Base-by-base conservation (phyloP, 352 stramenopile species). In the Albugo laibachii region DNA sequence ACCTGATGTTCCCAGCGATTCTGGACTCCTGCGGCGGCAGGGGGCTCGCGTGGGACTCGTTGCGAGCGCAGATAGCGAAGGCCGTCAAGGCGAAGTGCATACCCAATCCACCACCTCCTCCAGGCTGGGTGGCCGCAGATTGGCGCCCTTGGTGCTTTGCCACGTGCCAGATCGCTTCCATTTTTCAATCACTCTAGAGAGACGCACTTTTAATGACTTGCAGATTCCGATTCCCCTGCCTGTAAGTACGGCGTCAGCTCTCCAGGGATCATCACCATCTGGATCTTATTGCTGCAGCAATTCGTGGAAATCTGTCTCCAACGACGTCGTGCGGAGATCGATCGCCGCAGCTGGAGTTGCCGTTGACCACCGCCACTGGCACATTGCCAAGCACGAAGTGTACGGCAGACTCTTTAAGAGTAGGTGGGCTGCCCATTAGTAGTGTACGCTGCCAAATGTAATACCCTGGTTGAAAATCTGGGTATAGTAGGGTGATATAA, bases 21-120 rank as follows among this genome's bases (percentile, higher is more conserved):
- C 53, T 38, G 18, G 20, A 24, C 8, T 3, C 16, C 20, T 8
- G 3, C 3, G 24, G 24, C 8, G 3, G 8, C 3, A 43, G 8
- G 38, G 16, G 3, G 3, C 8, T 50, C 21, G 51, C 58, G 34
- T 58, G 46, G 46, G 55, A 61, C 27, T 57, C 40, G 0, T 55
- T 61, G 51, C 36, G 51, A 24, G 55, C 41, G 11, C 50, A 62
- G 18, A 55, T 56, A 16, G 48, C 27, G 5, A 61, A 57, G 39
- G 31, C 24, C 2, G 54, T 57, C 10, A 57, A 59, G 45, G 43
- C 36, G 1, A 34, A 39, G 5, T 59, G 54, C 44, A 38, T 36
- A 56, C 50, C n/a, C n/a, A n/a, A n/a, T n/a, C n/a, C n/a, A n/a
- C n/a, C n/a, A n/a, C n/a, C n/a, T n/a, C n/a, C n/a, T n/a, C n/a